phyloP scores from a whole-genome alignment of 805 yeast genomes.

The Hanseniaspora nectarophila region DNA sequence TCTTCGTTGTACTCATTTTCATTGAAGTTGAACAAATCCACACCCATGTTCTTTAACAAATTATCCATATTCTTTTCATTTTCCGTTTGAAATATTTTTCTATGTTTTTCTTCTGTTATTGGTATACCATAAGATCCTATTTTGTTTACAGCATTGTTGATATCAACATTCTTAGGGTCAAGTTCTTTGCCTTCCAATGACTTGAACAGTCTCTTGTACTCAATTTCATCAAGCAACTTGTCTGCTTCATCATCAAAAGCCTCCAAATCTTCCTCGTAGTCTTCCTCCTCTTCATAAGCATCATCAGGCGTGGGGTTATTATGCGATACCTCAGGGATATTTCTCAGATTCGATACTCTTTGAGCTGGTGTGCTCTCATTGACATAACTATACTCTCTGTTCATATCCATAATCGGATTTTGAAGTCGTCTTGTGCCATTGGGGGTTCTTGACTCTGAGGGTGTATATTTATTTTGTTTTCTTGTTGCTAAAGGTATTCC shows the following conservation, averaged over 20 bases:
- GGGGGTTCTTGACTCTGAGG: not conserved
- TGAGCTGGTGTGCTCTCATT: not conserved
- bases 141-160: constrained; percentile 11
- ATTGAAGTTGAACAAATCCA: constrained; percentile 7
- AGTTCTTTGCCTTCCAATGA: not conserved
- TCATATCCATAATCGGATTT: constrained; percentile 4
- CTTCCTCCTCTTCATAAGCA: constrained; percentile 14
- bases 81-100: constrained; percentile 14
- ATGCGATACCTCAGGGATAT: not conserved
- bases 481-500: not conserved
- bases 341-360: not conserved
- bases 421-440: not conserved
- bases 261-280: constrained; percentile 15
- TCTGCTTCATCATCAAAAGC: constrained; percentile 15
- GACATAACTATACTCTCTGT: constrained; percentile 9
- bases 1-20: constrained; percentile 14
- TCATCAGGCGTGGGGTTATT: not conserved
- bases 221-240: constrained; percentile 12
- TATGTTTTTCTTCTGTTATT: constrained; percentile 9
- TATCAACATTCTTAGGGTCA: not conserved
- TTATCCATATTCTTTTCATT: constrained; percentile 14
- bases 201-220: constrained; percentile 9
- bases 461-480: not conserved
- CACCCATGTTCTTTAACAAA: constrained; percentile 11
- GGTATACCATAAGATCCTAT: constrained; percentile 13